Evolutionary conservation across 768 basidiomycete species (phyloP).

Genomic region (Pleurotus giganteus): DNA sequence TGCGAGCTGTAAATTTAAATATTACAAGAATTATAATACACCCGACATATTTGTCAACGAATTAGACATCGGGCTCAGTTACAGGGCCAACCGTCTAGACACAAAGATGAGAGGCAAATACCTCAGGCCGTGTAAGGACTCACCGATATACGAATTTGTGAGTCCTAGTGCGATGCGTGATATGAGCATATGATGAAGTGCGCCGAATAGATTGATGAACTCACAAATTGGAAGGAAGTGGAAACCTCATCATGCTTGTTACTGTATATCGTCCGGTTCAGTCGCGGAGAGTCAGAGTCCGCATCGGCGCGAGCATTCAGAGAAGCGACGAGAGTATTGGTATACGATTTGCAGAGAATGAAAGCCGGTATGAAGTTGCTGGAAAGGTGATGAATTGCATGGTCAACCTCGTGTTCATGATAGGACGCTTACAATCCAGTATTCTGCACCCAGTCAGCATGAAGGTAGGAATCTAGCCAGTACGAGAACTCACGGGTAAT

Average conservation of each 20-base stretch:
- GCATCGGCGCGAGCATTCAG: constrained; percentile 7
- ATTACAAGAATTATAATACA: too few relatives aligned
- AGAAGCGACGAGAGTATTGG: constrained; percentile 8
- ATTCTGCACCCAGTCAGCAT: neutral
- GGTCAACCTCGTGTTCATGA: neutral
- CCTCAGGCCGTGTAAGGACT: too few relatives aligned
- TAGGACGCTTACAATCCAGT: constrained; percentile 3
- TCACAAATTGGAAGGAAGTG: neutral
- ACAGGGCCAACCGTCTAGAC: too few relatives aligned
- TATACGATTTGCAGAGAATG: constrained; percentile 8
- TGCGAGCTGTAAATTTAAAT: too few relatives aligned
- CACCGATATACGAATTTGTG: too few relatives aligned
- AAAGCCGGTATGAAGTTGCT: constrained; percentile 11
- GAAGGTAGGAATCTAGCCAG: neutral
- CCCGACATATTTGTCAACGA: too few relatives aligned
- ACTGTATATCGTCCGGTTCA: neutral
- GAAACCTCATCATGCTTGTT: neutral
- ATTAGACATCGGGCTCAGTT: too few relatives aligned
- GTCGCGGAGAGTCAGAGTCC: neutral
- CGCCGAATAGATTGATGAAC: too few relatives aligned
- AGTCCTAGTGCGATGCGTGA: too few relatives aligned
- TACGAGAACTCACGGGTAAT: neutral
- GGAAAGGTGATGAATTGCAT: neutral
- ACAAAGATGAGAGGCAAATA: too few relatives aligned
- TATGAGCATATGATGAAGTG: too few relatives aligned